Evolutionary conservation across 1,284 basidiomycete genomes (phyloP), one percentile per base, ranked within the genome.

Genomic region (Ustilago trichophora): DNA sequence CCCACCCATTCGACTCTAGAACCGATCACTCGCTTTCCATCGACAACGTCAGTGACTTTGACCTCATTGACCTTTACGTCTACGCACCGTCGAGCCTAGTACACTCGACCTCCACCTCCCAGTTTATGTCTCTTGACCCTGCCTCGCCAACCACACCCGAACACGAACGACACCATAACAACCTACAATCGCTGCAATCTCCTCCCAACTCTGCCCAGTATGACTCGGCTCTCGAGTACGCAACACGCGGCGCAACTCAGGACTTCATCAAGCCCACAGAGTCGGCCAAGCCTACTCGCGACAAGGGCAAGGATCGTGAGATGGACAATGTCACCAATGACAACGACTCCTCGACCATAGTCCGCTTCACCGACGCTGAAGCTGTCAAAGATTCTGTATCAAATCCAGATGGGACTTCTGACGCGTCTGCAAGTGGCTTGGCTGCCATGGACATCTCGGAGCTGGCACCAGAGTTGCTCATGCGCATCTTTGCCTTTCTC

Each of bases 401-500:
- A 2, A 12, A 19, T 4, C 11, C 27, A 3, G 5, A n/a, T 18
- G 41, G 2, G 6, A 11, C 22, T 2, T 8, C 3, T 5, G 21
- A 49, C 31, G 27, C 33, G 29, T 72, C 67, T 90, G 29, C 16
- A 19, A 26, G 31, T 21, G 4, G 32, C 16, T 15, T 18, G 1
- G n/a, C 29, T 24, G 29, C 32, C 21, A 34, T 19, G 6, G 43
- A 58, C 38, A 24, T 53, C 25, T 46, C 90, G 12, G 27, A 44
- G n/a, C 50, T 76, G 15, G 74, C 91, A 21, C 82, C 84, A 29
- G 91, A 93, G 79, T 88, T 88, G 24, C 88, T 92, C 82, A 87
- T 87, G 31, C 89, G 90, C 63, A 85, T 92, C 82, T 89, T 90
- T n/a, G 85, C 89, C 10, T 88, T 87, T 78, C 87, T 93, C 48